These are phyloP conservation scores for Pleurostoma richardsiae DNA, from an alignment of 2,329 filamentous ascomycete genomes.

Conservation along the genomic window DNA sequence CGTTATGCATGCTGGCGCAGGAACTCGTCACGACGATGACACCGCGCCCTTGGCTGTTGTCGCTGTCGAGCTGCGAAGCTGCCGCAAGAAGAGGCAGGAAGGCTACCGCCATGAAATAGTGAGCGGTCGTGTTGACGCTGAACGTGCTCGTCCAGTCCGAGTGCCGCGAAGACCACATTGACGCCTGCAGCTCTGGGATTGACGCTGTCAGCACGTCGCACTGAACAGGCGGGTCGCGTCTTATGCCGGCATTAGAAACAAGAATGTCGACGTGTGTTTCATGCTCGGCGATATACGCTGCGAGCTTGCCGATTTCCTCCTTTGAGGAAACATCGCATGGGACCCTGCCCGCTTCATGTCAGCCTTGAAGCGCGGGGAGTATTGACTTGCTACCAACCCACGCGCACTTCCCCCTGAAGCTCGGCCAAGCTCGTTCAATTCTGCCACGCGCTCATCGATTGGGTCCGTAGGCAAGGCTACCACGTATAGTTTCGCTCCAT, in stretches of 20 bases:
- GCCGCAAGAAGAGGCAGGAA: constrained; percentile 35
- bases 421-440: constrained; percentile 31
- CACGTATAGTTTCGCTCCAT: constrained; percentile 41
- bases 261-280: constrained; percentile 40
- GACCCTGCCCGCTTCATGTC: constrained; percentile 13
- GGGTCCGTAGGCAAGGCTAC: constrained; percentile 33
- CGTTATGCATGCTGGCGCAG: constrained; percentile 47
- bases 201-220: constrained; percentile 38
- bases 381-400: constrained; percentile 24
- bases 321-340: constrained; percentile 35
- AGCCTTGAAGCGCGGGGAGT: neutral
- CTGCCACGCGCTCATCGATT: constrained; percentile 27
- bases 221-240: constrained; percentile 33
- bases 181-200: constrained; percentile 34
- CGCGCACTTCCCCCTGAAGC: constrained; percentile 27
- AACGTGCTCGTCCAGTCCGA: constrained; percentile 41
- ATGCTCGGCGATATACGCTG: constrained; percentile 19
- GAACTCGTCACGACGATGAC: constrained; percentile 43
- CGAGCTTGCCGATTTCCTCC: constrained; percentile 27
- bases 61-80: constrained; percentile 24
- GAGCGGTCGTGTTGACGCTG: constrained; percentile 40
- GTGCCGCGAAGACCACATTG: constrained; percentile 38
- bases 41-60: constrained; percentile 34
- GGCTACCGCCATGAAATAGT: constrained; percentile 43
- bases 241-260: constrained; percentile 42